These are phyloP conservation scores for Tuber magnatum DNA, from an alignment of 495 filamentous ascomycete genomes.

Conservation along the genomic window DNA sequence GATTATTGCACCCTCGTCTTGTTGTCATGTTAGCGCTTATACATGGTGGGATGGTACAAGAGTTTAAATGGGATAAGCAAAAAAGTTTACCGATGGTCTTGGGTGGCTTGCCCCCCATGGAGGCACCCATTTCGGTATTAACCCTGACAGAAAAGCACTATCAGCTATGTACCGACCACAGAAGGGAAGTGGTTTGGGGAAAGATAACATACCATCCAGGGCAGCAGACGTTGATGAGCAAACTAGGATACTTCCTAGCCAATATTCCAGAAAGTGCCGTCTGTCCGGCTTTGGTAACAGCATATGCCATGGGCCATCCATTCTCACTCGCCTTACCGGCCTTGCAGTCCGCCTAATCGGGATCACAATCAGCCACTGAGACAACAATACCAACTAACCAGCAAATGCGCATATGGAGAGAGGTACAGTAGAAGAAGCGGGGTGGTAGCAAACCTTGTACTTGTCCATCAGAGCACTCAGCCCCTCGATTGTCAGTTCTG, in stretches of 20 bases:
- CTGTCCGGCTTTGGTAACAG: constrained; percentile 12
- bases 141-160: constrained; percentile 3
- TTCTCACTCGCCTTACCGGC: constrained; percentile 8
- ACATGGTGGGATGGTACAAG: not conserved
- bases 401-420: not conserved
- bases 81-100: constrained; percentile 19
- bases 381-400: not conserved
- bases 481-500: constrained; percentile 6
- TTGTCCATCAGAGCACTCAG: constrained; percentile 13
- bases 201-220: constrained; percentile 15
- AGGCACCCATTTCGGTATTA: constrained; percentile 17
- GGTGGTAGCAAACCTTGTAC: constrained; percentile 9
- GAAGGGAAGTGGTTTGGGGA: not conserved
- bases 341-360: not conserved
- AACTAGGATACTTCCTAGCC: constrained; percentile 16
- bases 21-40: not conserved
- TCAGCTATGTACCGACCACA: not conserved
- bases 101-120: constrained; percentile 4
- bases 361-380: not conserved
- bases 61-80: not conserved
- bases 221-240: constrained; percentile 21
- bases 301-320: constrained; percentile 15
- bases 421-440: not conserved
- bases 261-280: constrained; percentile 13
- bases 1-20: constrained; percentile 24